Conservation (phyloP, 495 filamentous ascomycete species). For the Baudoinia panamericana region DNA sequence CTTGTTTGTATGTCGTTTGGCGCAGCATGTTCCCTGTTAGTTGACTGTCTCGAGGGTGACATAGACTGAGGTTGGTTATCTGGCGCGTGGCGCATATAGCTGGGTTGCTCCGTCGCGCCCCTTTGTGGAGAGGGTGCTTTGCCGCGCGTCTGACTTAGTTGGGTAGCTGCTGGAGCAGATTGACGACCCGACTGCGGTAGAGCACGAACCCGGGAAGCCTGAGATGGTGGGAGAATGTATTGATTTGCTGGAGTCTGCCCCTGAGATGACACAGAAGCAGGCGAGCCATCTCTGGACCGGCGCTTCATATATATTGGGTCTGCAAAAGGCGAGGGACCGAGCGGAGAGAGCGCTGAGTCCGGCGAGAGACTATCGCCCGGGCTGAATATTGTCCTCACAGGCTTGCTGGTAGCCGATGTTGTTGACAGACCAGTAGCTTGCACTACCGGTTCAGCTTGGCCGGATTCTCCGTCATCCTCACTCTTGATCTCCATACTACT, state of each 20-base stretch:
- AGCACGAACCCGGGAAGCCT: no score
- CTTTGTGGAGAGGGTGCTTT: no score
- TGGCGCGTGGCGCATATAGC: slow-evolving; percentile 7
- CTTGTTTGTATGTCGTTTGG: no score
- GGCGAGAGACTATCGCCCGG: no score
- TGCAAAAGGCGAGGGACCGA: slow-evolving; percentile 13
- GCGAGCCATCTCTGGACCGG: slow-evolving; percentile 8
- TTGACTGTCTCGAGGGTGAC: no score
- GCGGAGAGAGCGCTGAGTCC: slow-evolving; percentile 6
- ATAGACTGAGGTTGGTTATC: slow-evolving; percentile 1
- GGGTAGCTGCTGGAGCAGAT: no score
- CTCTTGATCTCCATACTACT: slow-evolving; percentile 6
- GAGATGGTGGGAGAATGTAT: no score
- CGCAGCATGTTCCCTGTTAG: no score
- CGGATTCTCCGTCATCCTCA: neutral
- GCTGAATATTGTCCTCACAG: no score
- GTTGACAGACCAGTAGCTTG: no score
- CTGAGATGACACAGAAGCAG: neutral
- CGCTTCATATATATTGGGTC: slow-evolving; percentile 19
- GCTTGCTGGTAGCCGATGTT: slow-evolving; percentile 1
- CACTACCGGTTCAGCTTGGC: neutral
- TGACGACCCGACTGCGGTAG: no score
- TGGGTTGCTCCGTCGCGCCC: slow-evolving; percentile 1
- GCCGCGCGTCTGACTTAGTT: no score
- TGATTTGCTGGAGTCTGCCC: neutral